Percentiles rank a stretch among this genome's conserved stretches.
phyloP scores from a whole-genome alignment of 768 basidiomycete genomes.

The Baorangia bicolor region DNA sequence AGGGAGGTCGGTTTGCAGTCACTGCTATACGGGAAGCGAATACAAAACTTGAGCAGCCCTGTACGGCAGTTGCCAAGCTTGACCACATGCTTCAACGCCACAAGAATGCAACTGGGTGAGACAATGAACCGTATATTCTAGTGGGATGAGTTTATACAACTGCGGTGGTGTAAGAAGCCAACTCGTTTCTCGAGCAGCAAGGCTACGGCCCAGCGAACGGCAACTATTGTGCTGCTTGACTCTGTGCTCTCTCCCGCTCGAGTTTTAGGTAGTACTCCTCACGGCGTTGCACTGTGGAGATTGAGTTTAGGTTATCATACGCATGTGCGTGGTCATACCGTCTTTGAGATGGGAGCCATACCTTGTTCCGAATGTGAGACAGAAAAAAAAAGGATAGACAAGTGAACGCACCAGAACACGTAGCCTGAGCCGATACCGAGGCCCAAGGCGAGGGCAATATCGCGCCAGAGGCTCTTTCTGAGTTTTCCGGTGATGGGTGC shows the following conservation, averaged over 20 bases:
- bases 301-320: slow-evolving; percentile 14
- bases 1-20: neutral
- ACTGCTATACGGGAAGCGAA: neutral
- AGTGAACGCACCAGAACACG: slow-evolving; percentile 71
- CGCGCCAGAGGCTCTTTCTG: slow-evolving; percentile 90
- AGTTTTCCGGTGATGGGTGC: slow-evolving; percentile 92
- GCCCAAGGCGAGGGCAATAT: slow-evolving; percentile 71
- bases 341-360: slow-evolving; percentile 77
- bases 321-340: slow-evolving; percentile 46
- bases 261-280: slow-evolving; percentile 87
- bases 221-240: slow-evolving; percentile 8
- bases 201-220: neutral
- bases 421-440: slow-evolving; percentile 76
- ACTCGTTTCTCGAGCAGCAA: neutral
- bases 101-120: slow-evolving; percentile 11
- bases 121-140: slow-evolving; percentile 15
- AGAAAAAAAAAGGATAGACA: slow-evolving; percentile 8
- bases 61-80: too few species aligned
- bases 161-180: neutral
- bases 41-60: neutral
- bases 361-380: slow-evolving; percentile 46
- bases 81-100: slow-evolving; percentile 7
- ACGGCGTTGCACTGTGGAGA: slow-evolving; percentile 67
- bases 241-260: slow-evolving; percentile 52
- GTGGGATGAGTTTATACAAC: slow-evolving; percentile 12